Evolutionary conservation across 257 asterid genomes (phyloP).

Genomic region (Striga asiatica): DNA sequence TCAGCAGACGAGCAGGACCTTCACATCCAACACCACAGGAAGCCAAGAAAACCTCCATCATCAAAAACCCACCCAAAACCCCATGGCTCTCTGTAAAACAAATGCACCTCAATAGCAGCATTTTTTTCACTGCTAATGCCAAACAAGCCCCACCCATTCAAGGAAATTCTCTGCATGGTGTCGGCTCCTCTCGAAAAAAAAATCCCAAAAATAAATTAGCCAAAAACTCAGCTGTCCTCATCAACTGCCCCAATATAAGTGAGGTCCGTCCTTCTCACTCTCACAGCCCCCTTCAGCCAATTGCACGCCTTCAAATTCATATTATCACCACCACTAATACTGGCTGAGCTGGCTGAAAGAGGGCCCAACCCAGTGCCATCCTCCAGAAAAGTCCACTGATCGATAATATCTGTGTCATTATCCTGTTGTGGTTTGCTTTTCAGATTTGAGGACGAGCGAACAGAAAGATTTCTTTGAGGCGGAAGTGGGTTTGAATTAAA

Average conservation of each 20-base stretch:
- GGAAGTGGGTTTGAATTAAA: constrained; percentile 29
- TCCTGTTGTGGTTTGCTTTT: constrained; percentile 50
- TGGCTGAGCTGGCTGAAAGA: constrained; percentile 40
- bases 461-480: constrained; percentile 44
- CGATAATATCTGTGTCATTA: constrained; percentile 54
- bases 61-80: too few species aligned
- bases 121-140: constrained; percentile 1
- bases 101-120: too few species aligned
- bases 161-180: too few species aligned
- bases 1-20: too few species aligned
- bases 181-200: too few species aligned
- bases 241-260: constrained; percentile 78
- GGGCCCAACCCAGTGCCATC: constrained; percentile 80
- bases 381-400: constrained; percentile 84
- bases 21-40: too few species aligned
- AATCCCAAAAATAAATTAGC: too few species aligned
- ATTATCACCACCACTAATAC: constrained; percentile 39
- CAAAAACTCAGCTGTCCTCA: constrained; percentile 76
- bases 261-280: constrained; percentile 80
- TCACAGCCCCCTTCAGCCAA: constrained; percentile 72
- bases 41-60: too few species aligned
- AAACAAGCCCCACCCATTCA: constrained; percentile 18
- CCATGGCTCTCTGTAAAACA: too few species aligned
- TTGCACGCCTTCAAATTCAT: constrained; percentile 61
- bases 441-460: constrained; percentile 36